Conservation (phyloP, 345 rosid species). For the Eutrema japonicum region DNA sequence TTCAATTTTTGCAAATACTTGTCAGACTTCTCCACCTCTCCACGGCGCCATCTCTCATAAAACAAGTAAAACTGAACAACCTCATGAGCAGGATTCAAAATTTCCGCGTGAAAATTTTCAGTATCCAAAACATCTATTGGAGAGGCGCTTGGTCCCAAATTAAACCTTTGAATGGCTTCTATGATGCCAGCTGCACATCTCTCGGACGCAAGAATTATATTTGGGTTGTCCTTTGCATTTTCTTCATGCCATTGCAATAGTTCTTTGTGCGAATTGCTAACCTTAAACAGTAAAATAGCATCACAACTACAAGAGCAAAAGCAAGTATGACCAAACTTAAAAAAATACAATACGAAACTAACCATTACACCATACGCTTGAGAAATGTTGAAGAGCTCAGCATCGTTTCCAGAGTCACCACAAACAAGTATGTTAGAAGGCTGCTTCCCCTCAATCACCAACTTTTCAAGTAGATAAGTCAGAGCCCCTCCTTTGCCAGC, state of each 20-base stretch:
- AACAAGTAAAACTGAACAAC: constrained; percentile 69
- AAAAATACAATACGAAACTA: constrained; percentile 37
- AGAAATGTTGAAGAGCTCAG: constrained; percentile 69
- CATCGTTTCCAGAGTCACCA: constrained; percentile 97
- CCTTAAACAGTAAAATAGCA: constrained; percentile 49
- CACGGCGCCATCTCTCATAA: constrained; percentile 86
- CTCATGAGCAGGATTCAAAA: constrained; percentile 52
- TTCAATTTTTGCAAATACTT: constrained; percentile 58
- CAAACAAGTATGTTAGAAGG: constrained; percentile 78
- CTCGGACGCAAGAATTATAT: constrained; percentile 65
- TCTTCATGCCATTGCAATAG: constrained; percentile 74
- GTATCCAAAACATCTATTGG: constrained; percentile 65
- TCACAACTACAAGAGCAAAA: constrained; percentile 16
- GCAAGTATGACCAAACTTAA: neutral
- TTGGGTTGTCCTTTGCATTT: constrained; percentile 63
- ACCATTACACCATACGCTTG: constrained; percentile 88
- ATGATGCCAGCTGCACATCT: constrained; percentile 87
- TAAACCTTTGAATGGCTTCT: constrained; percentile 71
- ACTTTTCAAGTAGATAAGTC: constrained; percentile 65
- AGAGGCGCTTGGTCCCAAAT: constrained; percentile 68
- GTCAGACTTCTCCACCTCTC: constrained; percentile 72
- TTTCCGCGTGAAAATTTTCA: constrained; percentile 39
- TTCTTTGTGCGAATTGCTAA: constrained; percentile 84
- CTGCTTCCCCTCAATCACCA: constrained; percentile 52
- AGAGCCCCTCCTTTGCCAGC: constrained; percentile 94